A percentile compares a stretch with the other conserved stretches of the same genome.
These are phyloP conservation scores for Discostella stelligera DNA, from an alignment of 352 stramenopile species.

Conservation along the genomic window DNA sequence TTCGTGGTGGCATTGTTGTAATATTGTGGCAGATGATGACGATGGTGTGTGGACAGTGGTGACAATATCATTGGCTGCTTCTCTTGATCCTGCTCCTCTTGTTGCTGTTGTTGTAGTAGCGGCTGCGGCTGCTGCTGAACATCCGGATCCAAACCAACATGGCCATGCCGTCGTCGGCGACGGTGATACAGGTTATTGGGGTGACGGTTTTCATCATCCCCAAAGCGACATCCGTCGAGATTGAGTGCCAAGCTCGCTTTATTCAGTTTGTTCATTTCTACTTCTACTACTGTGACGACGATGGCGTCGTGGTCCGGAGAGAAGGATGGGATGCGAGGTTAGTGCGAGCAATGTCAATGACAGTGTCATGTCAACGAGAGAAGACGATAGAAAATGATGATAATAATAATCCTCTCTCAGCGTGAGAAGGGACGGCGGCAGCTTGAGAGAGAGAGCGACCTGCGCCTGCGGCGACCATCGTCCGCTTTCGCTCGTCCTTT, in stretches of 20 bases:
- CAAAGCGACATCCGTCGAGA: constrained; percentile 41
- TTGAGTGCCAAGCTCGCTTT: constrained; percentile 26
- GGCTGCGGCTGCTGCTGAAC: neutral
- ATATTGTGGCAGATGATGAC: neutral
- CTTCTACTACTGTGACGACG: too few species aligned
- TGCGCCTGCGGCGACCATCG: too few species aligned
- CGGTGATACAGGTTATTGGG: neutral
- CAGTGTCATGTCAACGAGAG: too few species aligned
- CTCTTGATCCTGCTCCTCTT: neutral
- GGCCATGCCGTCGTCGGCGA: neutral
- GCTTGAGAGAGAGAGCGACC: too few species aligned
- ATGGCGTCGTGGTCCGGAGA: too few species aligned
- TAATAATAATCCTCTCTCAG: too few species aligned
- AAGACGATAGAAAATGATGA: too few species aligned
- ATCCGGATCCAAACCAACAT: neutral
- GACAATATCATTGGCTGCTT: constrained; percentile 9
- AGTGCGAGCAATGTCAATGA: too few species aligned
- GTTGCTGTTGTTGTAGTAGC: neutral
- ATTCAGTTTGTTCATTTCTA: neutral
- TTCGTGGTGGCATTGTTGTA: neutral
- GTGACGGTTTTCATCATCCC: constrained; percentile 9
- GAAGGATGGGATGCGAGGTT: too few species aligned
- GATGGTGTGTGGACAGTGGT: neutral
- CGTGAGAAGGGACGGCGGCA: too few species aligned
- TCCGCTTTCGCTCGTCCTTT: too few species aligned